These are phyloP conservation scores for Paspalum notatum DNA, from an alignment of 176 grass and related monocot species.

Conservation along the genomic window DNA sequence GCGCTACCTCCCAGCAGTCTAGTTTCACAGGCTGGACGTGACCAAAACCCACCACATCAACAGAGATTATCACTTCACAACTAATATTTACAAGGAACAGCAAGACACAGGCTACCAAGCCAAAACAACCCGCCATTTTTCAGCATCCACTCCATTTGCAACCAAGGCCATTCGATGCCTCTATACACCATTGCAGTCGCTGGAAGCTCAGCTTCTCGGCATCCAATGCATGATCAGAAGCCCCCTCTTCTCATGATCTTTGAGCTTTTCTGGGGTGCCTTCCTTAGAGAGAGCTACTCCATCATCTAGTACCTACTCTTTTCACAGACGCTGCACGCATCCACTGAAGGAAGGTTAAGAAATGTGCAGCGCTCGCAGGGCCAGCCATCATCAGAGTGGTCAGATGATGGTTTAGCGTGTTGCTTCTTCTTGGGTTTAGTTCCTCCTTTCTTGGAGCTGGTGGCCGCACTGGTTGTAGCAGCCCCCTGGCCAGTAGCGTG, in stretches of 20 bases:
- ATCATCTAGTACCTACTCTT: constrained; percentile 35
- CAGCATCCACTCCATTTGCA: constrained; percentile 1
- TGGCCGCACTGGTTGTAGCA: constrained; percentile 38
- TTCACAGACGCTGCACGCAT: constrained; percentile 43
- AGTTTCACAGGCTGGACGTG: neutral
- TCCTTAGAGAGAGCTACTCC: neutral
- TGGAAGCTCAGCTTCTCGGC: constrained; percentile 7
- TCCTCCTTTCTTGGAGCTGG: constrained; percentile 52
- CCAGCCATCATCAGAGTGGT: constrained; percentile 50
- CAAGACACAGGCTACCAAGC: constrained; percentile 20
- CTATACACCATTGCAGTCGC: constrained; percentile 34
- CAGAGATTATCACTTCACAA: constrained; percentile 20
- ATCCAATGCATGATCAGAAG: neutral
- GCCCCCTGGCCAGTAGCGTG: constrained; percentile 36
- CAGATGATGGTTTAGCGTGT: constrained; percentile 32
- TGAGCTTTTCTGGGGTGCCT: constrained; percentile 24
- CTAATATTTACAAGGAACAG: constrained; percentile 50
- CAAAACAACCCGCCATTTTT: neutral
- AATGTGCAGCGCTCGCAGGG: constrained; percentile 71
- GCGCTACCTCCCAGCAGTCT: neutral
- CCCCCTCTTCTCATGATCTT: neutral
- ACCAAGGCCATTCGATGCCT: neutral
- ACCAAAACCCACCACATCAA: constrained; percentile 21
- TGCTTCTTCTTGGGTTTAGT: constrained; percentile 70
- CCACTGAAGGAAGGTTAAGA: constrained; percentile 42